A percentile compares a stretch with the other conserved stretches of the same genome.
Conservation (phyloP, 805 yeast species). For the Sporopachydermia quercuum region DNA sequence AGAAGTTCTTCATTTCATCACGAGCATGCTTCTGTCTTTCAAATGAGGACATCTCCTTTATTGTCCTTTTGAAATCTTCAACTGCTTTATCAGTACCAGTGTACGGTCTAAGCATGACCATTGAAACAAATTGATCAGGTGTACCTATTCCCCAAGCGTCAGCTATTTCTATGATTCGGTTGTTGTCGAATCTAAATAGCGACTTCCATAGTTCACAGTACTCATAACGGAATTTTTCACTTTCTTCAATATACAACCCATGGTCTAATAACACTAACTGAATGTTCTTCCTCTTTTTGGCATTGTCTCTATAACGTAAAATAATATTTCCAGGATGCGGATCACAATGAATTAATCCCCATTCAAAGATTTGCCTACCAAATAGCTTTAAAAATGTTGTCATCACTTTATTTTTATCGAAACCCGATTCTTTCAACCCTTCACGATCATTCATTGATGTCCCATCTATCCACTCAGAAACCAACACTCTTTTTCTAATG, state of each 20-base stretch:
- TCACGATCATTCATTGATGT: slow-evolving; percentile 35
- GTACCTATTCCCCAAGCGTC: slow-evolving; percentile 56
- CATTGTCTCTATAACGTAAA: slow-evolving; percentile 19
- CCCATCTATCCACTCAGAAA: slow-evolving; percentile 71
- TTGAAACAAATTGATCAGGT: slow-evolving; percentile 44
- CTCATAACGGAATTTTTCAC: slow-evolving; percentile 34
- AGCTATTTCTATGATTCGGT: slow-evolving; percentile 34
- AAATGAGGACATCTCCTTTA: slow-evolving; percentile 21
- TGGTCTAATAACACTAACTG: slow-evolving; percentile 58
- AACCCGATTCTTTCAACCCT: slow-evolving; percentile 23
- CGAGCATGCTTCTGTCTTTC: slow-evolving; percentile 28
- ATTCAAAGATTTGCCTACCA: slow-evolving; percentile 44
- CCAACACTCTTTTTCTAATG: slow-evolving; percentile 36
- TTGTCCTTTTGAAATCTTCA: slow-evolving; percentile 24
- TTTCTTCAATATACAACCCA: slow-evolving; percentile 49
- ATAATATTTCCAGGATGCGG: slow-evolving; percentile 75
- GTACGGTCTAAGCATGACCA: slow-evolving; percentile 36
- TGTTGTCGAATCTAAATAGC: slow-evolving; percentile 36
- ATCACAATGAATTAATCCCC: slow-evolving; percentile 61
- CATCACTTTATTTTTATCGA: slow-evolving; percentile 28
- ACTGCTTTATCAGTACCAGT: slow-evolving; percentile 27
- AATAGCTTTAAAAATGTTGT: slow-evolving; percentile 33
- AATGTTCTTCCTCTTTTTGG: slow-evolving; percentile 21
- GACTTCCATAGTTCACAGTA: slow-evolving; percentile 52
- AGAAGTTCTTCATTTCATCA: slow-evolving; percentile 36